These are phyloP conservation scores for Cordyceps cateniannulata DNA, from an alignment of 2,329 filamentous ascomycete genomes.

Conservation along the genomic window DNA sequence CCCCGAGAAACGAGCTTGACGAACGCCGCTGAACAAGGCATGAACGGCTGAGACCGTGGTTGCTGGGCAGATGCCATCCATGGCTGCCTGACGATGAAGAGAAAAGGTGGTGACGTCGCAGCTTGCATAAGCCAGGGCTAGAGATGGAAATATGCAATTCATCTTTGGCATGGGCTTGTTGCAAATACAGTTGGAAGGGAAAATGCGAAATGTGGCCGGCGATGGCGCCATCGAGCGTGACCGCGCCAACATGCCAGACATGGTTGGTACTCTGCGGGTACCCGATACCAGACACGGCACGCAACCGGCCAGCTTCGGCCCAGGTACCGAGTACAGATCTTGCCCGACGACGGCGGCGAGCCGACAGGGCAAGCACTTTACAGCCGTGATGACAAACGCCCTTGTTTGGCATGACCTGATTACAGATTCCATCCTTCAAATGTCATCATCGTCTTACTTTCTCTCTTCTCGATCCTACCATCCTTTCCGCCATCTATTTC, in stretches of 20 bases:
- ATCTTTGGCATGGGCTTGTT: too few species aligned
- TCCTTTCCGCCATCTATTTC: neutral
- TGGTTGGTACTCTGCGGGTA: neutral
- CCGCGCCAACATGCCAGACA: neutral
- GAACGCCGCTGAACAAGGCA: too few species aligned
- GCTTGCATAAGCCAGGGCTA: neutral
- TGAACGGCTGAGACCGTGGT: too few species aligned
- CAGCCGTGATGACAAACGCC: conserved; percentile 10
- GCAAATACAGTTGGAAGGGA: neutral
- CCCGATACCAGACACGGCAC: neutral
- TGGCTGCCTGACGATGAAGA: too few species aligned
- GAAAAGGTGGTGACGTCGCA: neutral
- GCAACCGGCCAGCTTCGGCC: neutral
- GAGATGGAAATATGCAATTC: neutral
- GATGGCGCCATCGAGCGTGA: conserved; percentile 10
- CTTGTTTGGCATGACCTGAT: neutral
- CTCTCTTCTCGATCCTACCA: neutral
- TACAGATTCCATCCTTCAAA: conserved; percentile 8
- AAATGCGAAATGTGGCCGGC: neutral
- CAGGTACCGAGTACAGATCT: neutral
- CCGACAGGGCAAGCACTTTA: neutral
- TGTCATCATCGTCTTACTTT: conserved; percentile 6
- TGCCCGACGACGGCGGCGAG: neutral
- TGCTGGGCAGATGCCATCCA: too few species aligned
- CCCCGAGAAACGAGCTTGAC: too few species aligned